phyloP scores from a whole-genome alignment of 805 yeast species.

The Metschnikowia shivogae region DNA sequence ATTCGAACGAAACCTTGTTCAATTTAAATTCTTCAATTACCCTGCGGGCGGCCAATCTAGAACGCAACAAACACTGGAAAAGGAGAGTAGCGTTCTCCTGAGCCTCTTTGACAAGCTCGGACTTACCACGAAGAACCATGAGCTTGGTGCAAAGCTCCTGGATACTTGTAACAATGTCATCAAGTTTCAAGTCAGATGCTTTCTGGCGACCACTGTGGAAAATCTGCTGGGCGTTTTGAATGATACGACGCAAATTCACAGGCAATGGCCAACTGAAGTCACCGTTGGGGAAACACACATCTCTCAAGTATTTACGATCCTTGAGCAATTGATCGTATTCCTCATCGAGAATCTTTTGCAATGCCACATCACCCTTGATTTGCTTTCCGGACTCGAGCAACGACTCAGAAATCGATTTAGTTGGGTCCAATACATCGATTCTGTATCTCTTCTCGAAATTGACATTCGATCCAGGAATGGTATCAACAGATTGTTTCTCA shows the following conservation, averaged over 20 bases:
- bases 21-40: constrained; percentile 87
- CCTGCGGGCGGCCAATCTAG: constrained; percentile 87
- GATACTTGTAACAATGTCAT: constrained; percentile 74
- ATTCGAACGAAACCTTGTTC: constrained; percentile 81
- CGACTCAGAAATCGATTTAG: constrained; percentile 60
- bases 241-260: constrained; percentile 91
- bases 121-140: constrained; percentile 77
- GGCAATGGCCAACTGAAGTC: constrained; percentile 98
- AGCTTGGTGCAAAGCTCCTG: constrained; percentile 62
- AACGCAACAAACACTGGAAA: constrained; percentile 88
- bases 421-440: constrained; percentile 75
- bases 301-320: constrained; percentile 80
- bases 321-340: constrained; percentile 74
- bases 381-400: constrained; percentile 86
- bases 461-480: constrained; percentile 87
- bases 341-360: constrained; percentile 75
- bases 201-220: constrained; percentile 88
- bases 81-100: constrained; percentile 87
- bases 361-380: constrained; percentile 80
- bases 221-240: constrained; percentile 96
- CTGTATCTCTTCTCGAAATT: constrained; percentile 80
- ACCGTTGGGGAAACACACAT: constrained; percentile 82
- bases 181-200: constrained; percentile 84
- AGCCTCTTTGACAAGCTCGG: constrained; percentile 71
- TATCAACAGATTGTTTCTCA: constrained; percentile 92